Evolutionary conservation across 176 grass and related monocot genomes (phyloP).

Genomic region (Oryza rufipogon): DNA sequence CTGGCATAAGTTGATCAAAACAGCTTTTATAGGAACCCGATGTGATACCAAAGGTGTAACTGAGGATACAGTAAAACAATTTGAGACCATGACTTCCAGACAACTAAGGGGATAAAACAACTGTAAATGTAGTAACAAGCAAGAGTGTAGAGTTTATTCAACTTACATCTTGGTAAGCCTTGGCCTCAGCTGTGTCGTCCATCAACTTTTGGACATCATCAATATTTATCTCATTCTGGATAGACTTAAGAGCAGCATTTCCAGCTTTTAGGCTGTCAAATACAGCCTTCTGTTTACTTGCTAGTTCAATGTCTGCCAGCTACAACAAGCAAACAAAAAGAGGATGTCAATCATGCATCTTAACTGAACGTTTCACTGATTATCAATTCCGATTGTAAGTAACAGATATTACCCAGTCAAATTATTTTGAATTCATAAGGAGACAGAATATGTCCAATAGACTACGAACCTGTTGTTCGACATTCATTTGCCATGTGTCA

Average conservation of each 20-base stretch:
- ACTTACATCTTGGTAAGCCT: constrained; percentile 98
- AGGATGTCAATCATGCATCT: constrained; percentile 12
- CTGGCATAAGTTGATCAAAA: constrained; percentile 17
- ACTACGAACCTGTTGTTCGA: constrained; percentile 83
- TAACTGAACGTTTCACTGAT: constrained; percentile 19
- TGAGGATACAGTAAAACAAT: neutral
- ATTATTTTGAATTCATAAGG: neutral
- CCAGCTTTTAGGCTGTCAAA: constrained; percentile 96
- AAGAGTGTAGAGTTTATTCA: constrained; percentile 7
- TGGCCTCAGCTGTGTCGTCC: constrained; percentile 96
- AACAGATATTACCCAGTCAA: neutral
- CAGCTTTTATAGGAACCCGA: constrained; percentile 7
- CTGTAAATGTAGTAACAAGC: constrained; percentile 13
- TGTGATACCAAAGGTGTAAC: constrained; percentile 9
- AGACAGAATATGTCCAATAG: constrained; percentile 27
- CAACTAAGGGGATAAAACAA: neutral
- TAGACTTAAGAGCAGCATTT: constrained; percentile 88
- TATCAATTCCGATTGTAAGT: neutral
- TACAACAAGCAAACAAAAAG: constrained; percentile 48
- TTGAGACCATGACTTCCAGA: constrained; percentile 14
- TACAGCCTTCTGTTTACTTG: constrained; percentile 94
- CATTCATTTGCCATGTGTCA: constrained; percentile 95
- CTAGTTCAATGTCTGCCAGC: constrained; percentile 94
- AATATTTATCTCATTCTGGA: constrained; percentile 96
- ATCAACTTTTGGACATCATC: constrained; percentile 98